phyloP scores from a whole-genome alignment of 2,329 filamentous ascomycete genomes.

The Clarireedia hainanense region DNA sequence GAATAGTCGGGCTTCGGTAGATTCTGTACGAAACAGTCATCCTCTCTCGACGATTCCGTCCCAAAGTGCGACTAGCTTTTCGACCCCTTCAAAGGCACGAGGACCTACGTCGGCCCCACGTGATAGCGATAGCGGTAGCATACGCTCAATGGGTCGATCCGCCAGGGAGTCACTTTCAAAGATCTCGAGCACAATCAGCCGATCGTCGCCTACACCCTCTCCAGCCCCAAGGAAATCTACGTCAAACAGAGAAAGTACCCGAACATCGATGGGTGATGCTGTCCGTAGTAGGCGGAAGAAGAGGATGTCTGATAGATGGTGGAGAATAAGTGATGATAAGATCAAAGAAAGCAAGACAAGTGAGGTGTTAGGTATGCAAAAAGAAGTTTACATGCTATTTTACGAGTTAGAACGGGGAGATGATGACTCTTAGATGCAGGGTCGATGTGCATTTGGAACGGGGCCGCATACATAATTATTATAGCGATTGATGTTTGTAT shows the following conservation, averaged over 20 bases:
- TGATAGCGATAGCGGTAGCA: conserved; percentile 43
- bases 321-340: conserved; percentile 96
- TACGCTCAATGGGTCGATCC: conserved; percentile 49
- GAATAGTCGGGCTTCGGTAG: conserved; percentile 12
- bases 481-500: conserved; percentile 4
- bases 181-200: conserved; percentile 15
- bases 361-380: conserved; percentile 88
- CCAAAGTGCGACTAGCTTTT: conserved; percentile 13
- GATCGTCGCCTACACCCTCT: conserved; percentile 11
- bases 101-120: conserved; percentile 21
- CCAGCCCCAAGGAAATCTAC: conserved; percentile 9
- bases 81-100: conserved; percentile 11
- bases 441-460: neutral
- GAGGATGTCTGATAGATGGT: conserved; percentile 72
- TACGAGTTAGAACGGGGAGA: conserved; percentile 62
- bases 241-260: neutral
- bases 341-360: conserved; percentile 88
- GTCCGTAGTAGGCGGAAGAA: conserved; percentile 44
- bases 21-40: conserved; percentile 8
- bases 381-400: conserved; percentile 92
- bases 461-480: neutral
- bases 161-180: conserved; percentile 47
- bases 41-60: conserved; percentile 8
- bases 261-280: conserved; percentile 11
- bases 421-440: conserved; percentile 10